phyloP scores from a whole-genome alignment of 2,329 filamentous ascomycete genomes.

The Aspergillus terreus region DNA sequence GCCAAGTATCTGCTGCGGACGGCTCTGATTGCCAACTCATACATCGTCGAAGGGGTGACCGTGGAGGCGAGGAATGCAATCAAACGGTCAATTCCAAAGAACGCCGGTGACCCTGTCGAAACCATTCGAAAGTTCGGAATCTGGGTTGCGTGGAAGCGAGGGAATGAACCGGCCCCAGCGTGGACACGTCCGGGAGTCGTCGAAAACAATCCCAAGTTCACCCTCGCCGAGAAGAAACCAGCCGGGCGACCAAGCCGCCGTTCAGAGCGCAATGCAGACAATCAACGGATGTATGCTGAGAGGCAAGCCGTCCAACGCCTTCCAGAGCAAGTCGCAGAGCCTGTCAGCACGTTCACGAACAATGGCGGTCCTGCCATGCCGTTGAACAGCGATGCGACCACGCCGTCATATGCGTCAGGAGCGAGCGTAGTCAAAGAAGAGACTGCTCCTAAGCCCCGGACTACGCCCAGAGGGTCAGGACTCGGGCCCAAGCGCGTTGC shows the following conservation, averaged over 20 bases:
- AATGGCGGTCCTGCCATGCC: slow-evolving; percentile 19
- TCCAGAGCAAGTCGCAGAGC: slow-evolving; percentile 23
- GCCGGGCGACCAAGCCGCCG: slow-evolving; percentile 54
- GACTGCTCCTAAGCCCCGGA: slow-evolving; percentile 32
- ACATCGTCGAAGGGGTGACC: slow-evolving; percentile 57
- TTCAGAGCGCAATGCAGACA: slow-evolving; percentile 51
- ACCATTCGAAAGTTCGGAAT: slow-evolving; percentile 58
- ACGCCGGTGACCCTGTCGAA: slow-evolving; percentile 58
- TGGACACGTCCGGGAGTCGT: slow-evolving; percentile 60
- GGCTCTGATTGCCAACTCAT: slow-evolving; percentile 58
- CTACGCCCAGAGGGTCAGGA: slow-evolving; percentile 54
- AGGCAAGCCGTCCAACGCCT: slow-evolving; percentile 34
- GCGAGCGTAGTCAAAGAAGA: slow-evolving; percentile 25
- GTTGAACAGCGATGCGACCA: slow-evolving; percentile 23
- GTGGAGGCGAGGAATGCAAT: slow-evolving; percentile 58
- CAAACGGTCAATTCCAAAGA: slow-evolving; percentile 61
- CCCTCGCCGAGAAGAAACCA: slow-evolving; percentile 51
- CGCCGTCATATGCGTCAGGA: slow-evolving; percentile 13
- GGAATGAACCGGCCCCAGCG: slow-evolving; percentile 58
- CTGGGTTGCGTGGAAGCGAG: slow-evolving; percentile 66
- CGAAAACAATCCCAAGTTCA: slow-evolving; percentile 48
- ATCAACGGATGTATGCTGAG: slow-evolving; percentile 39
- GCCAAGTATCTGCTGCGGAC: slow-evolving; percentile 60
- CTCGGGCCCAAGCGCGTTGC: slow-evolving; percentile 58
- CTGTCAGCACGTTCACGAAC: slow-evolving; percentile 10